A percentile compares a stretch with the other conserved stretches of the same genome.
Evolutionary conservation across 2,329 filamentous ascomycete genomes (phyloP).

Genomic region (Paecilomyces dactylethromorphus): DNA sequence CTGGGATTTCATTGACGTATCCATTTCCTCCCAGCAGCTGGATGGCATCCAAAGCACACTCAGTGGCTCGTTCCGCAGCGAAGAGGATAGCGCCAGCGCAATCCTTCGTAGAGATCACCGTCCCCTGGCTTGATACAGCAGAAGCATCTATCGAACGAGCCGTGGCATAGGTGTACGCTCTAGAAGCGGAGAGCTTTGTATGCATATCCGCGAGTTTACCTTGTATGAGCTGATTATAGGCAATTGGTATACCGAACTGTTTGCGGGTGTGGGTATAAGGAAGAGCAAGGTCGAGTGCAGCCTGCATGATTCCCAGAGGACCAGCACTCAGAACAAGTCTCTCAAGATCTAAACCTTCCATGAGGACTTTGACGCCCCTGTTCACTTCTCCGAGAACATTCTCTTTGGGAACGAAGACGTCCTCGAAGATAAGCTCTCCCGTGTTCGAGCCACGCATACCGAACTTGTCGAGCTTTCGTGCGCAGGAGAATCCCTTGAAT

Average conservation of each 20-base stretch:
- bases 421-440: slow-evolving; percentile 84
- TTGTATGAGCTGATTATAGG: slow-evolving; percentile 88
- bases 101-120: slow-evolving; percentile 71
- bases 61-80: slow-evolving; percentile 82
- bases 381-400: slow-evolving; percentile 76
- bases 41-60: slow-evolving; percentile 79
- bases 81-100: slow-evolving; percentile 93
- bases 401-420: slow-evolving; percentile 78
- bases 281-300: slow-evolving; percentile 73
- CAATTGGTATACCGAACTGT: slow-evolving; percentile 82
- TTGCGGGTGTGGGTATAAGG: slow-evolving; percentile 84
- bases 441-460: slow-evolving; percentile 98
- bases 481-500: slow-evolving; percentile 71
- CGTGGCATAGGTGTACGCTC: slow-evolving; percentile 82
- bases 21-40: slow-evolving; percentile 93
- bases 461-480: slow-evolving; percentile 92
- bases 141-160: slow-evolving; percentile 74
- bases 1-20: slow-evolving; percentile 91
- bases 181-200: slow-evolving; percentile 77
- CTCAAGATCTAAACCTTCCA: slow-evolving; percentile 94
- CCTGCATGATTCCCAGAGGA: slow-evolving; percentile 87
- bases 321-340: slow-evolving; percentile 86
- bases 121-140: slow-evolving; percentile 32
- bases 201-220: slow-evolving; percentile 96
- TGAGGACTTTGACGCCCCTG: slow-evolving; percentile 79